Percentiles rank a stretch among this genome's conserved stretches.
Evolutionary conservation across 1,139 yeast genomes (phyloP).

Genomic region (Hanseniaspora uvarum): DNA sequence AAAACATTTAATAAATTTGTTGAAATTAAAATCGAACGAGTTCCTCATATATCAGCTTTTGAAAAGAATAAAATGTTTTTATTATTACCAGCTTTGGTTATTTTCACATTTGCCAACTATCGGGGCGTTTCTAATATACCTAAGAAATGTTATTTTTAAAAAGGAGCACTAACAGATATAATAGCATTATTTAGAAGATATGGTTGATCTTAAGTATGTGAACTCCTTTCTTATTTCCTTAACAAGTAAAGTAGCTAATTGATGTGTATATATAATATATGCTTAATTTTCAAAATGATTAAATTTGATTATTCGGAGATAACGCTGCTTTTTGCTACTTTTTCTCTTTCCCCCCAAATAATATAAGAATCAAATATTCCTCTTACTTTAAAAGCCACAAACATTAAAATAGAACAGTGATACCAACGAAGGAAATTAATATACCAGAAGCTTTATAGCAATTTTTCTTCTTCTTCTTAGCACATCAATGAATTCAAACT

Average conservation of each 20-base stretch:
- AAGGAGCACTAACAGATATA: not conserved
- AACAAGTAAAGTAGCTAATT: too few relatives aligned
- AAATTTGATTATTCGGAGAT: too few relatives aligned
- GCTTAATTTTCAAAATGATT: too few relatives aligned
- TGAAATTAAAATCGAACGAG: not conserved
- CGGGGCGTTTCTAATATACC: not conserved
- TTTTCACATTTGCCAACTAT: conserved; percentile 8
- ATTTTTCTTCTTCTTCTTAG: too few relatives aligned
- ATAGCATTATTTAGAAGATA: not conserved
- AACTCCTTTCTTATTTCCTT: conserved; percentile 2
- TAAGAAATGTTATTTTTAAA: conserved; percentile 6
- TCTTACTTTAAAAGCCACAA: too few relatives aligned
- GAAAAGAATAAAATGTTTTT: conserved; percentile 1
- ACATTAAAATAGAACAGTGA: not conserved
- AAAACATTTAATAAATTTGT: not conserved
- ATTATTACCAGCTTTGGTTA: conserved; percentile 10
- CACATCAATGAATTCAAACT: not conserved
- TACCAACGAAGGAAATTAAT: not conserved
- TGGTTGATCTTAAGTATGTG: conserved; percentile 2
- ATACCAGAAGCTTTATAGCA: too few relatives aligned
- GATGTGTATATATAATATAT: too few relatives aligned
- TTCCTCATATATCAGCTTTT: not conserved
- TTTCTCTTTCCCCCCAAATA: too few relatives aligned
- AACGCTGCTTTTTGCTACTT: too few relatives aligned
- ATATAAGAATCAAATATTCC: too few relatives aligned